phyloP scores from a whole-genome alignment of 2,329 filamentous ascomycete genomes.

The Venturia pyrina region DNA sequence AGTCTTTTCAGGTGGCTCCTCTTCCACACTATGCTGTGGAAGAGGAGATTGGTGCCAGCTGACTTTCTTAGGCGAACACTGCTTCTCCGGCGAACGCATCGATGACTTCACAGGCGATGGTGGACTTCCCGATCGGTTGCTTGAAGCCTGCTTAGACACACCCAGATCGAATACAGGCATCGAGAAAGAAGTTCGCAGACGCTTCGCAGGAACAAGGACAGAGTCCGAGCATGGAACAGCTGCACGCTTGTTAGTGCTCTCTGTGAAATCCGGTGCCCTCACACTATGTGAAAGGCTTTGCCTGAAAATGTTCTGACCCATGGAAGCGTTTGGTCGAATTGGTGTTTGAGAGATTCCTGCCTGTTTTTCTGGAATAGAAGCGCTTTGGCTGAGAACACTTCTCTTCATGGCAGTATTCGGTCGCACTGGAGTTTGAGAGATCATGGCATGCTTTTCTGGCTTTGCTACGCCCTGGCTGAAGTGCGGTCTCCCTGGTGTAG shows the following conservation, averaged over 20 bases:
- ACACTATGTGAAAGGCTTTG: background rate
- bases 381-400: background rate
- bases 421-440: background rate
- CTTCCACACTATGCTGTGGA: background rate
- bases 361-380: background rate
- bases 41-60: conserved; percentile 3
- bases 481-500: background rate
- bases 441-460: background rate
- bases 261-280: background rate
- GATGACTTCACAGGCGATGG: conserved; percentile 7
- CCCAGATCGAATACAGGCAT: conserved; percentile 6
- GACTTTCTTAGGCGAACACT: conserved; percentile 9
- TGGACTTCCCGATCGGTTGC: background rate
- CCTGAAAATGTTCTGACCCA: background rate
- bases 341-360: background rate
- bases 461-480: background rate
- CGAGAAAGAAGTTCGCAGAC: conserved; percentile 1
- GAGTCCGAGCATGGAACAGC: background rate
- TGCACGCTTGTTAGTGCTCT: background rate
- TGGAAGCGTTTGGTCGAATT: background rate
- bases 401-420: background rate
- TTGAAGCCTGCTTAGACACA: background rate
- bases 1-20: background rate
- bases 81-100: conserved; percentile 10
- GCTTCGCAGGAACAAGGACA: conserved; percentile 4